phyloP scores from a whole-genome alignment of 441 rosid species.

The Adansonia madagascariensis region DNA sequence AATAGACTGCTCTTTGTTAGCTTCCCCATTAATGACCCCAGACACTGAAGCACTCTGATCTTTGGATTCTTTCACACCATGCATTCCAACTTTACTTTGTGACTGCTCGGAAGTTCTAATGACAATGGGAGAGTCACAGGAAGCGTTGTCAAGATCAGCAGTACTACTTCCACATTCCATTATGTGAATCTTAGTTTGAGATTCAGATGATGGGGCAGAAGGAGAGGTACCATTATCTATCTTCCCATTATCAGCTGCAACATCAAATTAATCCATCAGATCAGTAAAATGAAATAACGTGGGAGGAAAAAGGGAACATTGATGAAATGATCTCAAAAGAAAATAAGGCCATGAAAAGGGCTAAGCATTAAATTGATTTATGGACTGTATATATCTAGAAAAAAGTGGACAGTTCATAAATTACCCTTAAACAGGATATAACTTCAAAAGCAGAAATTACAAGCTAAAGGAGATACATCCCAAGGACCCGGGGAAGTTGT shows the following conservation, averaged over 20 bases:
- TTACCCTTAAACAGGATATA: conserved; percentile 17
- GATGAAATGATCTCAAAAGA: conserved; percentile 15
- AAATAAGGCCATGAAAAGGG: not conserved
- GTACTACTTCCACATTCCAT: conserved; percentile 40
- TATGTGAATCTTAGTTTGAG: conserved; percentile 35
- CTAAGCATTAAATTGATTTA: not conserved
- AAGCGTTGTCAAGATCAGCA: conserved; percentile 46
- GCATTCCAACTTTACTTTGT: conserved; percentile 38
- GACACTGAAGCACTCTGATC: conserved; percentile 42
- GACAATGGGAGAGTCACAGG: conserved; percentile 50
- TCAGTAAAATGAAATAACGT: conserved; percentile 9
- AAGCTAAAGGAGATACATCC: conserved; percentile 12
- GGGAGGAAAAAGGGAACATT: not conserved
- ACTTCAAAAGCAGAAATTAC: conserved; percentile 16
- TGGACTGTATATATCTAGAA: conserved; percentile 2
- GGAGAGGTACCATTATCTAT: conserved; percentile 29
- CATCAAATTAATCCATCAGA: conserved; percentile 22
- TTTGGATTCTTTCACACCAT: conserved; percentile 39
- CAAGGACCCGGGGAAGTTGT: not conserved
- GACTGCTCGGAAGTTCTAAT: conserved; percentile 48
- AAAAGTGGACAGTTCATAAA: conserved; percentile 17
- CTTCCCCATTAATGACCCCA: conserved; percentile 37
- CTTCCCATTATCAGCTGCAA: conserved; percentile 40
- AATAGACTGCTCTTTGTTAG: conserved; percentile 35
- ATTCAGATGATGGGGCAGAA: conserved; percentile 41